Conservation (phyloP, 768 basidiomycete genomes). For the Rubroboletus pulcherrimus region DNA sequence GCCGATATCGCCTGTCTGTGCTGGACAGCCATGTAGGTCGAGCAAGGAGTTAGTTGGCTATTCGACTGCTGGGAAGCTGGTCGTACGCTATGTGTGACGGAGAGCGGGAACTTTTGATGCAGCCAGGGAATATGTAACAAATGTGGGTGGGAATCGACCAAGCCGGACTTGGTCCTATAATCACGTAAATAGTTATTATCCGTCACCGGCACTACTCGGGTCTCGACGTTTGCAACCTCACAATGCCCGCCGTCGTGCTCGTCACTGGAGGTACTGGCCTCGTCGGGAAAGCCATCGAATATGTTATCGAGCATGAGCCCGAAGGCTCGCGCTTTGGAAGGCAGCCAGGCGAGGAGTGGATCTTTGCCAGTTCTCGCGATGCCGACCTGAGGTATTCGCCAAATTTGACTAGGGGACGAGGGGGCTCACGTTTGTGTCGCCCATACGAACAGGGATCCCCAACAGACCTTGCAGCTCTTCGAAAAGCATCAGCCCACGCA, state of each 20-base stretch:
- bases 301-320: constrained; percentile 75
- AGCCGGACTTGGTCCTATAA: background rate
- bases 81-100: constrained; percentile 1
- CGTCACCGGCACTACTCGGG: background rate
- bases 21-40: constrained; percentile 30
- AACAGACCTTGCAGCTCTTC: constrained; percentile 68
- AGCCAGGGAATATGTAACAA: background rate
- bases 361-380: constrained; percentile 75
- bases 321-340: constrained; percentile 78
- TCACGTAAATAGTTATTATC: background rate
- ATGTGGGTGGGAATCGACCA: constrained; percentile 16
- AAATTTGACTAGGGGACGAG: background rate
- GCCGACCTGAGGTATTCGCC: constrained; percentile 75
- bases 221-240: background rate
- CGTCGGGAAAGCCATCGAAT: constrained; percentile 80
- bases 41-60: background rate
- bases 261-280: constrained; percentile 86
- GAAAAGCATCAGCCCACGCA: constrained; percentile 92
- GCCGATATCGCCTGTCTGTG: constrained; percentile 50
- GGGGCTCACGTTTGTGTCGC: constrained; percentile 3
- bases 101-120: constrained; percentile 10
- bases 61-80: constrained; percentile 4
- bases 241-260: constrained; percentile 51
- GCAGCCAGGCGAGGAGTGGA: constrained; percentile 74
- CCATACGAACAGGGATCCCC: constrained; percentile 51